These are phyloP conservation scores for Metschnikowia peoriensis DNA, from an alignment of 805 yeast species.

Conservation along the genomic window DNA sequence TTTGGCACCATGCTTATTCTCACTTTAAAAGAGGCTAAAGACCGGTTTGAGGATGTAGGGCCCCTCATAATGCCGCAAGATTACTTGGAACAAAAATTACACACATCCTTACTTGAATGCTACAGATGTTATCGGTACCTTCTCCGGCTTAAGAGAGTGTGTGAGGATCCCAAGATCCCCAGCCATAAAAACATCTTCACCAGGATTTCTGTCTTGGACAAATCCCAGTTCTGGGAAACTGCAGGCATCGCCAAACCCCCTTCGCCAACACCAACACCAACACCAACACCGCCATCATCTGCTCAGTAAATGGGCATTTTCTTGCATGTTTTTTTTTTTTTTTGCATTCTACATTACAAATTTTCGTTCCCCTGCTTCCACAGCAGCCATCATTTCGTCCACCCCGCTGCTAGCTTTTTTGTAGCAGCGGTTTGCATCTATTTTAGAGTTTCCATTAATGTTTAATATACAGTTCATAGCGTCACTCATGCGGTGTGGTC, in stretches of 20 bases:
- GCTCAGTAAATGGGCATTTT: not conserved
- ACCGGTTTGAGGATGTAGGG: slow-evolving; percentile 12
- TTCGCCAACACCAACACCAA: too few relatives aligned
- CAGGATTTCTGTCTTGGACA: slow-evolving; percentile 11
- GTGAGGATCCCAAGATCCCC: slow-evolving; percentile 19
- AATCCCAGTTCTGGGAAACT: slow-evolving; percentile 8
- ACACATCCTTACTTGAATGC: slow-evolving; percentile 8
- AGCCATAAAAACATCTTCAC: slow-evolving; percentile 17
- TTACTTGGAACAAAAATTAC: slow-evolving; percentile 10
- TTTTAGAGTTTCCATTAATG: not conserved
- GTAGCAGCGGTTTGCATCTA: not conserved
- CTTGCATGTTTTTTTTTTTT: not conserved
- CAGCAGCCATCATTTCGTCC: too few relatives aligned
- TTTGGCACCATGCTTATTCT: slow-evolving; percentile 27
- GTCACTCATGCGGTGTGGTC: not conserved
- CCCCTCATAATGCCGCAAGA: slow-evolving; percentile 10
- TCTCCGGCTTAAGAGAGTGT: slow-evolving; percentile 14
- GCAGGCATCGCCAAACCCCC: not conserved
- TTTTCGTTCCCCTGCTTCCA: not conserved
- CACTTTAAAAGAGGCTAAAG: slow-evolving; percentile 17
- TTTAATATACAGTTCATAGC: too few relatives aligned
- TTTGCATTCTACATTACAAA: not conserved
- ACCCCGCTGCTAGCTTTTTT: not conserved
- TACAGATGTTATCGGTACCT: slow-evolving; percentile 18
- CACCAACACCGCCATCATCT: not conserved